These are phyloP conservation scores for Pseudogymnoascus verrucosus DNA, from an alignment of 2,329 filamentous ascomycete genomes.

Conservation along the genomic window DNA sequence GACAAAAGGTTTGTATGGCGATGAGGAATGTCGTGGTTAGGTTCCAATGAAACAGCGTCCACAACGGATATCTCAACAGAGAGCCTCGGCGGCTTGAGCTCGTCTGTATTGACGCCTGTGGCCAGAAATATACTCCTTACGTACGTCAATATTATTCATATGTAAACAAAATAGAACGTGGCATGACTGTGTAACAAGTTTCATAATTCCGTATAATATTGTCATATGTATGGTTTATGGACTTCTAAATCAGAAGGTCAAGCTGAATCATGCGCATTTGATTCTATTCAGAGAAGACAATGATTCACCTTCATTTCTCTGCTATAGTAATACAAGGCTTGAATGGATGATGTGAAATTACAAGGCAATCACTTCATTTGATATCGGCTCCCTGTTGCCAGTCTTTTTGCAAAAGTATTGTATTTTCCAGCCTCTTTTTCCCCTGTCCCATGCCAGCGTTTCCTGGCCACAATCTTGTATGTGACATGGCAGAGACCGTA, in stretches of 20 bases:
- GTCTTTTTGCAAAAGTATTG: not conserved
- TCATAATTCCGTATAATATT: not conserved
- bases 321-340: not conserved
- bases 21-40: not conserved
- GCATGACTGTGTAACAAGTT: not conserved
- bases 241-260: not conserved
- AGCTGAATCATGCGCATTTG: not conserved
- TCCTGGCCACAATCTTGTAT: not conserved
- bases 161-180: not conserved
- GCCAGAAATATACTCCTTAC: not conserved
- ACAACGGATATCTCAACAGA: not conserved
- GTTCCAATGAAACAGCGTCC: not conserved
- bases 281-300: not conserved
- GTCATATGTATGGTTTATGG: not conserved
- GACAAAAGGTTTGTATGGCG: not conserved
- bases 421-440: not conserved
- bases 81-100: not conserved
- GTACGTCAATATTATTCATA: not conserved
- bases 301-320: not conserved
- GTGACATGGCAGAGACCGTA: not conserved
- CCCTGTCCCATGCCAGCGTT: not conserved
- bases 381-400: too few species aligned
- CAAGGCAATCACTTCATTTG: not conserved
- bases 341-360: not conserved
- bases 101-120: not conserved